Conservation (phyloP, 225 moss, liverwort and hornwort genomes). For the Rhytidiadelphus loreus region DNA sequence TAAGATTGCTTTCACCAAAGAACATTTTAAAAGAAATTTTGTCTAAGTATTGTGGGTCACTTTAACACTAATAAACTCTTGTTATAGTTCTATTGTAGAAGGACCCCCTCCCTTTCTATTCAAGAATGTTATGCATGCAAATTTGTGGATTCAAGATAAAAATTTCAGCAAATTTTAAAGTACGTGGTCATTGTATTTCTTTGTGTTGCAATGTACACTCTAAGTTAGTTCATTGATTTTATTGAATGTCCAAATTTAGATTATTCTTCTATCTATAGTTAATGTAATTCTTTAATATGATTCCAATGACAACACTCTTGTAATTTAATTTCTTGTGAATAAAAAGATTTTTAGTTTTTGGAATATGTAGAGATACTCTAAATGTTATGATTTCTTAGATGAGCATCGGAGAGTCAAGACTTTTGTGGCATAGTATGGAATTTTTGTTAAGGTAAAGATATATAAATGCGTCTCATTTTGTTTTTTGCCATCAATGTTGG, state of each 20-base stretch:
- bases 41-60: rapidly evolving
- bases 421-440: neutral
- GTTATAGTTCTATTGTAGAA: neutral
- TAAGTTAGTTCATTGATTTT: rapidly evolving
- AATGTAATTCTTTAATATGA: neutral
- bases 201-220: neutral
- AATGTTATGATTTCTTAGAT: neutral
- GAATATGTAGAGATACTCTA: neutral
- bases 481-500: neutral
- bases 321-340: neutral
- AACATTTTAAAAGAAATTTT: neutral
- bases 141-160: neutral
- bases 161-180: neutral
- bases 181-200: neutral
- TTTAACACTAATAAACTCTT: neutral
- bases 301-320: neutral
- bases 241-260: neutral
- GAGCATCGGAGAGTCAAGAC: neutral
- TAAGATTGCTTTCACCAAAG: neutral
- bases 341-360: neutral
- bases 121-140: neutral
- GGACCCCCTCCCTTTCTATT: neutral
- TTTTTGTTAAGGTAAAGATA: neutral
- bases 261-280: neutral
- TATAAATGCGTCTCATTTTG: rapidly evolving